Conservation (phyloP, 371 early-diverging fungal genomes). For the Lichtheimia ornata region DNA sequence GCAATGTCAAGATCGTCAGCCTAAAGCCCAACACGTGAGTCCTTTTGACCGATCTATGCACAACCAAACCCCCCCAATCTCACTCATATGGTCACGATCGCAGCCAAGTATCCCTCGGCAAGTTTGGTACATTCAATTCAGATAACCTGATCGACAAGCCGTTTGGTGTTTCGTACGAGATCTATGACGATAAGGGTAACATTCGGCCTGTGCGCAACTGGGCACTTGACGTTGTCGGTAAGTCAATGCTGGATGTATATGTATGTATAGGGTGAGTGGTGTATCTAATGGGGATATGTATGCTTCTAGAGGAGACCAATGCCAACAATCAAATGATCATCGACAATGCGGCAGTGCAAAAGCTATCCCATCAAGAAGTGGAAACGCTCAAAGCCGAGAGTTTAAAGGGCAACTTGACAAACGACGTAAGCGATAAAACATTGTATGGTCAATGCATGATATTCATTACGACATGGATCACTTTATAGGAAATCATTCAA, state of each 20-base stretch:
- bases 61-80: not conserved
- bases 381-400: slow-evolving; percentile 77
- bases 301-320: slow-evolving; percentile 65
- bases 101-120: slow-evolving; percentile 80
- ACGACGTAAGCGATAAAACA: slow-evolving; percentile 29
- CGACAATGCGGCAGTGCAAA: slow-evolving; percentile 77
- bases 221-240: slow-evolving; percentile 49
- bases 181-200: slow-evolving; percentile 58
- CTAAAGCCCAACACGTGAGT: slow-evolving; percentile 66
- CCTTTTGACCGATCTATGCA: slow-evolving; percentile 5
- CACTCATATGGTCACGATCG: not conserved
- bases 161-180: slow-evolving; percentile 86
- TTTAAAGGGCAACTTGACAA: slow-evolving; percentile 65
- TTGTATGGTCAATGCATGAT: not conserved
- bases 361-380: slow-evolving; percentile 83
- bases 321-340: slow-evolving; percentile 85
- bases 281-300: not conserved
- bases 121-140: slow-evolving; percentile 87
- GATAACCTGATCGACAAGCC: slow-evolving; percentile 81
- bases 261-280: not conserved
- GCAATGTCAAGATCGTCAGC: slow-evolving; percentile 78
- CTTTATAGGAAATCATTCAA: slow-evolving; percentile 68
- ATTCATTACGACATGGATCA: not conserved
- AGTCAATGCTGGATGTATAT: not conserved
- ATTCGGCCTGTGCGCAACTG: slow-evolving; percentile 44